A percentile compares a stretch with the other conserved stretches of the same genome.
These are phyloP conservation scores for Paramecium pentaurelia DNA, from an alignment of 73 alveolate genomes.

Conservation along the genomic window DNA sequence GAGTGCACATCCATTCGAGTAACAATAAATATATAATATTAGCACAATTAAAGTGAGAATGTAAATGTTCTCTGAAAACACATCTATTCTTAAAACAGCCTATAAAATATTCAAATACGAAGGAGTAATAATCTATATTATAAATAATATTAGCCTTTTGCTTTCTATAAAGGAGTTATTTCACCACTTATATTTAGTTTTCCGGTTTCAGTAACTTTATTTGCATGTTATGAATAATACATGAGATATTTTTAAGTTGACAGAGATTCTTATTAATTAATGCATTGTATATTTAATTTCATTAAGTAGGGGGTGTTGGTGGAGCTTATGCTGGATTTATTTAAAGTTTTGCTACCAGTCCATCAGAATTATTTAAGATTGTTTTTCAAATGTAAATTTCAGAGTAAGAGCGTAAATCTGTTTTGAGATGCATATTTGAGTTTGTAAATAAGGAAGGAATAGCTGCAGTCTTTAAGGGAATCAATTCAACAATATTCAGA, in stretches of 20 bases:
- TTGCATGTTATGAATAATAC: neutral
- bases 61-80: neutral
- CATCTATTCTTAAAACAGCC: conserved; percentile 13
- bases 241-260: neutral
- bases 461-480: neutral
- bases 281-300: neutral
- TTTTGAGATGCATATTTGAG: neutral
- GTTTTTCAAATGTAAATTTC: neutral
- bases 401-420: neutral
- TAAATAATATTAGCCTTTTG: neutral
- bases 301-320: neutral
- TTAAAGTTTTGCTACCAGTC: neutral
- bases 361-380: neutral
- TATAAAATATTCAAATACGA: neutral
- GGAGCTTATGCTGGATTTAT: conserved; percentile 34
- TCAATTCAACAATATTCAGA: neutral
- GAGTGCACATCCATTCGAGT: conserved; percentile 21
- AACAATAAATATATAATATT: neutral
- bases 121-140: neutral
- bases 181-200: conserved; percentile 14
- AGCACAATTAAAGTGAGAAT: conserved; percentile 38
- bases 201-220: neutral
- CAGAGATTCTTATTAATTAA: neutral
- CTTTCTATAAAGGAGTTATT: conserved; percentile 7
- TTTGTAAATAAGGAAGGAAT: conserved; percentile 11